Base-by-base conservation (phyloP, 23 red algal genomes). In the Gracilaria gracilis region DNA sequence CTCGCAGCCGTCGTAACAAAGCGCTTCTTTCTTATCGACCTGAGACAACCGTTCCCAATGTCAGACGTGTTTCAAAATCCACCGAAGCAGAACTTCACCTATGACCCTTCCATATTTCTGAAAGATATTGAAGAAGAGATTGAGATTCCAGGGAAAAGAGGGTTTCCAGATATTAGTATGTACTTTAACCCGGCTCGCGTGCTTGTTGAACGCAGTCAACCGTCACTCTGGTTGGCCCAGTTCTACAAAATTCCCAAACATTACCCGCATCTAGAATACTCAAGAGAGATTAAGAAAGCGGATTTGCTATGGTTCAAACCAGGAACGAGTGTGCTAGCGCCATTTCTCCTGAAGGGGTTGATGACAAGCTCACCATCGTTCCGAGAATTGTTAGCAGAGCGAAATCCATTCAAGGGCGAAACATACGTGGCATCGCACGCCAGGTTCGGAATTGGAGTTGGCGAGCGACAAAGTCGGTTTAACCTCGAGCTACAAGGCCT, bases 1-100 rank as follows among this genome's bases (percentile, higher is more conserved):
- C 47, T 76, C 11, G n/a, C 21, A 25, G 71, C 71, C 7, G 71
- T 76, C 0, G 71, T 32, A 35, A 31, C 71, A 25, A 25, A 21
- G 24, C 71, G 71, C 0, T 76, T 76, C 20, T 76, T 76, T 32
- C 34, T 76, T 9, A 76, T 76, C 71, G 71, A 76, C 15, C 28
- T 76, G 20, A 9, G 7, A 46, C 6, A 51, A 2, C 31, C 71
- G 71, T 40, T 76, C 34, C 71, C 71, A 9, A 2, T 76, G n/a
- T 76, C 28, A 12, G 29, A 46, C 21, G 8, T 76, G 16, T 23
- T 76, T 33, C 44, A 1, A 27, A 76, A 76, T 32, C 71, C 71
- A 28, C 9, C 34, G 4, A 1, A 0, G n/a, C 23, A 40, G 5
- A 76, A 76, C 71, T 76, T 76, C 20, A 76, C 71, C 20, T 76